A percentile compares a stretch with the other conserved stretches of the same genome.
phyloP scores from a whole-genome alignment of 225 moss, liverwort and hornwort genomes.

The Pseudoscleropodium purum region DNA sequence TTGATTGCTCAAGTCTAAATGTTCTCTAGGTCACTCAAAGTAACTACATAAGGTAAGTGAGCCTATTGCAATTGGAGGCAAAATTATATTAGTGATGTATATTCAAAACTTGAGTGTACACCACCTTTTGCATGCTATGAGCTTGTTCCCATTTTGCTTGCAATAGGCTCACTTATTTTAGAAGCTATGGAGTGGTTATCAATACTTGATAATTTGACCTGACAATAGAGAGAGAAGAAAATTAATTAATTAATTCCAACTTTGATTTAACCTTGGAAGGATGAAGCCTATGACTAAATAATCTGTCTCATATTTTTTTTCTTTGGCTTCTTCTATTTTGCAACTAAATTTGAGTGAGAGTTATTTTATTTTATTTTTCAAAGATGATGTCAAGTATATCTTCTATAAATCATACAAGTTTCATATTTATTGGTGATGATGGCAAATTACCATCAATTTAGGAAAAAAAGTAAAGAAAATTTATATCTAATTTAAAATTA shows the following conservation, averaged over 20 bases:
- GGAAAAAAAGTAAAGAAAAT: not conserved
- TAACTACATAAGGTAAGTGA: not conserved
- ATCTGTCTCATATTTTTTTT: not conserved
- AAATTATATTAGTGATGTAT: too few relatives aligned
- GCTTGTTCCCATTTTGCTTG: too few relatives aligned
- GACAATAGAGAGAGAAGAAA: not conserved
- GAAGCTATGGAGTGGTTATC: not conserved
- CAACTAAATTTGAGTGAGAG: not conserved
- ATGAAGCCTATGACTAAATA: fast-evolving
- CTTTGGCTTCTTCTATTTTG: not conserved
- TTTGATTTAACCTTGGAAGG: not conserved
- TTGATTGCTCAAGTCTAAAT: not conserved
- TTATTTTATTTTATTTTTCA: not conserved
- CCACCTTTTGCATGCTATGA: too few relatives aligned
- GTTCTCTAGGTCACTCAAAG: not conserved
- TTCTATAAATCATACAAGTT: not conserved
- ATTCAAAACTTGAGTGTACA: too few relatives aligned
- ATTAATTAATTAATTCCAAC: not conserved
- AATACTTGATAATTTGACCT: too few relatives aligned
- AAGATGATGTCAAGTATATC: not conserved
- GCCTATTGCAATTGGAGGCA: too few relatives aligned
- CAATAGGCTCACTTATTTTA: not conserved
- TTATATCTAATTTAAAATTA: not conserved
- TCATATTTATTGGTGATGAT: not conserved
- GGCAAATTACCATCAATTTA: not conserved